A percentile compares a stretch with the other conserved stretches of the same genome.
phyloP scores from a whole-genome alignment of 129 eudicot species.

The Escallonia rubra region DNA sequence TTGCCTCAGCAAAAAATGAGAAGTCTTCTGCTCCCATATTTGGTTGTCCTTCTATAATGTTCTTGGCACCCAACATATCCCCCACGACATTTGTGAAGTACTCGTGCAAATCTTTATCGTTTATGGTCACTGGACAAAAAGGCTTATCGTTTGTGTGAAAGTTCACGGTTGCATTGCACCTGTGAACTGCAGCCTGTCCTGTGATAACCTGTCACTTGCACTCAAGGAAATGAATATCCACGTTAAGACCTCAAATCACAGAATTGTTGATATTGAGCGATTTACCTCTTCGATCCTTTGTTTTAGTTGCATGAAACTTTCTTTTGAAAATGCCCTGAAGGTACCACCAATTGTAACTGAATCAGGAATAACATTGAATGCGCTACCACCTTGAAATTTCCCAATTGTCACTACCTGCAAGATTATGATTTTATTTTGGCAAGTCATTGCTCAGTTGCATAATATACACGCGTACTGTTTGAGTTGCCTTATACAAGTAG shows the following conservation, averaged over 20 bases:
- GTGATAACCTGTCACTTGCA: slow-evolving; percentile 32
- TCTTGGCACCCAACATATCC: slow-evolving; percentile 41
- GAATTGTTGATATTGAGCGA: neutral
- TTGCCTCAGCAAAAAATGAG: slow-evolving; percentile 37
- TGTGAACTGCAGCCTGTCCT: slow-evolving; percentile 42
- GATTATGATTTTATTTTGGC: neutral
- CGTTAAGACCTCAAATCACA: neutral
- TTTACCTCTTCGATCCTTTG: slow-evolving; percentile 53
- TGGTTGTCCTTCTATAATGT: slow-evolving; percentile 25
- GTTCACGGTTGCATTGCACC: slow-evolving; percentile 42
- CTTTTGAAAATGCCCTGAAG: slow-evolving; percentile 43
- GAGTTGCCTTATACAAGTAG: no score
- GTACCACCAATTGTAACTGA: slow-evolving; percentile 62
- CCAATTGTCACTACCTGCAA: slow-evolving; percentile 62
- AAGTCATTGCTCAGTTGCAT: neutral
- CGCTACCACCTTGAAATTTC: slow-evolving; percentile 55
- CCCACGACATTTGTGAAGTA: slow-evolving; percentile 37
- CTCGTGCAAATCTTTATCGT: slow-evolving; percentile 24
- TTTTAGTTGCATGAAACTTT: slow-evolving; percentile 32
- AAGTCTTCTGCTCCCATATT: slow-evolving; percentile 66
- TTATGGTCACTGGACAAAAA: slow-evolving; percentile 33
- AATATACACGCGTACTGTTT: no score
- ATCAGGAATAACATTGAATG: slow-evolving; percentile 56
- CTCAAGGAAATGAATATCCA: neutral
- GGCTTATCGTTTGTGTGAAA: slow-evolving; percentile 21